These are phyloP conservation scores for Fragosphaeria purpurea DNA, from an alignment of 2,329 filamentous ascomycete genomes.

Conservation along the genomic window DNA sequence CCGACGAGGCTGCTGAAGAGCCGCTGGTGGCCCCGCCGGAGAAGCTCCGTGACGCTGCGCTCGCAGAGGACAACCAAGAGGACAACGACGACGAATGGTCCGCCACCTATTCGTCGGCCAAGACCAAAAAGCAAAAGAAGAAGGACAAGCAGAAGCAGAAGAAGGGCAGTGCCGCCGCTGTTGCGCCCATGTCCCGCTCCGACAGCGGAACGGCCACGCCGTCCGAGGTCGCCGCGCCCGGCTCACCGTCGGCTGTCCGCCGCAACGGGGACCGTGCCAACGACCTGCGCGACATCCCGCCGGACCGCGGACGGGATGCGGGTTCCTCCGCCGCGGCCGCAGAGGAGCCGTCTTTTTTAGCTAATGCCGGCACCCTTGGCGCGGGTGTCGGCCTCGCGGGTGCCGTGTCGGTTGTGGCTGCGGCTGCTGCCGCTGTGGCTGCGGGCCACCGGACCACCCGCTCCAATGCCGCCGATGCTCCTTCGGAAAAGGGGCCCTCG, in stretches of 20 bases:
- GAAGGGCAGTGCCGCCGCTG: slow-evolving; percentile 7
- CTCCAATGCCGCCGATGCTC: slow-evolving; percentile 37
- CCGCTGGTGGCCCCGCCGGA: too few species aligned
- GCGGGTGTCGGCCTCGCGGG: slow-evolving; percentile 56
- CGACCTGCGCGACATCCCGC: neutral
- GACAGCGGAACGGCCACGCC: neutral
- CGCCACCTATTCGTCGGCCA: neutral
- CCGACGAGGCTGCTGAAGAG: too few species aligned
- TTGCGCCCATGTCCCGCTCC: neutral
- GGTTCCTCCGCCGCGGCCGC: slow-evolving; percentile 11
- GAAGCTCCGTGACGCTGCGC: neutral
- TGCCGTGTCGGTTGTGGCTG: slow-evolving; percentile 18
- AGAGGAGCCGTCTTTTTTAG: slow-evolving; percentile 51
- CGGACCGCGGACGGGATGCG: neutral
- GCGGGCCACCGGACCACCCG: slow-evolving; percentile 37
- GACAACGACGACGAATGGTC: slow-evolving; percentile 26
- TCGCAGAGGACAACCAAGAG: neutral
- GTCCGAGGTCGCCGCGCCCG: too few species aligned
- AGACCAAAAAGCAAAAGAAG: slow-evolving; percentile 3
- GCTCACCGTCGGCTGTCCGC: too few species aligned
- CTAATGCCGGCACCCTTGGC: slow-evolving; percentile 60
- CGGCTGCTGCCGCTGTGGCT: slow-evolving; percentile 48
- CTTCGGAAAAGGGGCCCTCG: slow-evolving; percentile 27
- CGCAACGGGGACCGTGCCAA: too few species aligned
- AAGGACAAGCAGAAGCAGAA: slow-evolving; percentile 1